phyloP scores from a whole-genome alignment of 179 eudicot species.

The Patellifolia procumbens region DNA sequence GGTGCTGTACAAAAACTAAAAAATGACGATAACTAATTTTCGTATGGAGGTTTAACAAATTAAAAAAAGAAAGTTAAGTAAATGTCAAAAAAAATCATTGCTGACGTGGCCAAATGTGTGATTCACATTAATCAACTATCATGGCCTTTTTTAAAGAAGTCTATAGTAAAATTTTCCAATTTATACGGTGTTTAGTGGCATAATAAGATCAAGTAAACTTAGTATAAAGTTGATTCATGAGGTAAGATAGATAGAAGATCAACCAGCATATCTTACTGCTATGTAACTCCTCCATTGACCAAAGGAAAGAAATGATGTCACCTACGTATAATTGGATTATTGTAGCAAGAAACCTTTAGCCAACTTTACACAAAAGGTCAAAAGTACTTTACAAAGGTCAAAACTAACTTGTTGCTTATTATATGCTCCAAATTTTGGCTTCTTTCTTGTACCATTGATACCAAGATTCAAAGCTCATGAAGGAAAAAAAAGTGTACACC shows the following conservation, averaged over 20 bases:
- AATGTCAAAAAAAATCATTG: too few relatives aligned
- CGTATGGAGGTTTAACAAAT: too few relatives aligned
- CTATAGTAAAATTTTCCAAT: conserved; percentile 8
- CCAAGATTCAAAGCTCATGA: conserved; percentile 1
- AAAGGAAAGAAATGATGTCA: conserved; percentile 22
- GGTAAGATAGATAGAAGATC: conserved; percentile 26
- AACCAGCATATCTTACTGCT: conserved; percentile 28
- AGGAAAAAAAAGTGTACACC: too few relatives aligned
- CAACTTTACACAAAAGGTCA: conserved; percentile 33
- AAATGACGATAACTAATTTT: too few relatives aligned
- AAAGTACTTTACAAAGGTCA: conserved; percentile 20
- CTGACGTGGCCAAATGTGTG: too few relatives aligned
- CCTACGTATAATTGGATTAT: conserved; percentile 6
- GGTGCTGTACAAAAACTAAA: too few relatives aligned
- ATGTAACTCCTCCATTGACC: conserved; percentile 33
- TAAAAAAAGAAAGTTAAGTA: too few relatives aligned
- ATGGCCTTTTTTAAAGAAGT: too few relatives aligned
- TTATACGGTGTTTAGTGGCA: neutral
- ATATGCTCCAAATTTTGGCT: neutral
- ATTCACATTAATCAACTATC: too few relatives aligned
- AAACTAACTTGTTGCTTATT: conserved; percentile 36
- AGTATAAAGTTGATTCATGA: conserved; percentile 4
- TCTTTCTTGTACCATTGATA: neutral
- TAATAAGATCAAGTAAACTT: neutral
- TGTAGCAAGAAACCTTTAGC: conserved; percentile 39